Base-by-base conservation (phyloP, 768 basidiomycete genomes). In the Collybia sordida region DNA sequence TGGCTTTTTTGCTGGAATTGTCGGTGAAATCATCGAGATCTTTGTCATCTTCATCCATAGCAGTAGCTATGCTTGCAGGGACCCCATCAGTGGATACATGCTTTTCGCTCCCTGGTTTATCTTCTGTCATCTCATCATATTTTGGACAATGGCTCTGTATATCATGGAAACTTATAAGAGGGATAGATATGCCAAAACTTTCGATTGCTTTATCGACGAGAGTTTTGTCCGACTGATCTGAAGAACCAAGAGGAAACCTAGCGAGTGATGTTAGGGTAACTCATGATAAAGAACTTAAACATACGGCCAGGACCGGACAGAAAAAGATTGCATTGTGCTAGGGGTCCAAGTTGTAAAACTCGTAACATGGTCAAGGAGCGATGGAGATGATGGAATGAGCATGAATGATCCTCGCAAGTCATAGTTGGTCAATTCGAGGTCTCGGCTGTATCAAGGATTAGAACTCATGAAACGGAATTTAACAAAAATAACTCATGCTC, bases 361-460 rank as follows among this genome's bases (percentile, higher is more conserved):
- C 12, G 50, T 58, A 2, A 65, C 58, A 21, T 59, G 47, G 44
- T 64, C 62, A 0, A 70, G 51, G 2, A 59, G 58, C 7, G 69
- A 71, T 1, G 69, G 60, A 1, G 64, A 54, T 2, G 61, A 62
- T 3, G 69, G 71, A 42, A 69, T 48, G n/a, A 72, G 63, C 12
- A 68, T 61, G 18, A 72, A 66, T 6, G 70, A 67, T 3, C 64
- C 72, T 17, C 70, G 64, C 25, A 74, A 58, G 55, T 74, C 70
- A 23, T 66, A 63, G 41, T 59, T 60, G 3, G 56, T 51, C 31
- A 72, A 53, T 3, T 60, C 45, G 1, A 36, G n/a, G 7, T 56
- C 56, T 45, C 58, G 63, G 44, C 66, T 69, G 36, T 15, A 31
- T n/a, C n/a, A n/a, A n/a, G n/a, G n/a, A n/a, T n/a, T 8, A 42